Evolutionary conservation across 2,329 filamentous ascomycete genomes (phyloP), one percentile per base, ranked within the genome.

Genomic region (Furcasterigmium furcatum): DNA sequence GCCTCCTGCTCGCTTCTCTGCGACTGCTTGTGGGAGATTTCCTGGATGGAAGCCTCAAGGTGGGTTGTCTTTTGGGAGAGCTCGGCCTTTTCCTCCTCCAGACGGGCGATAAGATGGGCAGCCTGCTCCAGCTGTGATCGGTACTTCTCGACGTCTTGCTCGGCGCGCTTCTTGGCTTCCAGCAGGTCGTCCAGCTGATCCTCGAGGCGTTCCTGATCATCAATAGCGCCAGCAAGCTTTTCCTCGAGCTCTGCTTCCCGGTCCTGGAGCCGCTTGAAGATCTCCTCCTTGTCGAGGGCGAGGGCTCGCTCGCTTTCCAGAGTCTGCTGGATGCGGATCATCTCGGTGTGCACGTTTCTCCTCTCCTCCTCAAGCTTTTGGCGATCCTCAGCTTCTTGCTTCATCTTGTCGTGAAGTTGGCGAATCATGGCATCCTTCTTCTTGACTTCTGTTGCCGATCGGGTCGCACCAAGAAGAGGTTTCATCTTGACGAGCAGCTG

Each of bases 221-320:
- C 88, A 48, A 97, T 82, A 24, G 92, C 92, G 32, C 88, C 92
- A 30, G 90, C 81, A 22, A 99, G 79, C 69, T 97, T 96, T 59
- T 99, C 95, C 43, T 86, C 88, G 4, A 99, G 78, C 62, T 99
- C 92, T 10, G 84, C 79, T 66, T 99, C 94, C n/a, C 94, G 87
- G 44, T 85, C 73, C 61, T 96, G 94, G 19, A 99, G 75, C n/a
- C 95, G 83, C 62, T 92, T 95, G 74, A 97, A 99, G 49, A 99
- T 99, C 59, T 99, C 94, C 62, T 99, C 95, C 63, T 99, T 99
- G 67, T 99, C 94, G 5, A 99, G 73, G 1, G 94, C 94, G 35
- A 99, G 76, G n/a, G 92, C 89, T 41, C 94, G 84, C 66, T 99
- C 95, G 54, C 91, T 96, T 64, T 99, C 95, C 2, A 99, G 76